Percentiles rank a stretch among this genome's conserved stretches.
Conservation (phyloP, 805 yeast species). For the Blastobotrys peoriensis region DNA sequence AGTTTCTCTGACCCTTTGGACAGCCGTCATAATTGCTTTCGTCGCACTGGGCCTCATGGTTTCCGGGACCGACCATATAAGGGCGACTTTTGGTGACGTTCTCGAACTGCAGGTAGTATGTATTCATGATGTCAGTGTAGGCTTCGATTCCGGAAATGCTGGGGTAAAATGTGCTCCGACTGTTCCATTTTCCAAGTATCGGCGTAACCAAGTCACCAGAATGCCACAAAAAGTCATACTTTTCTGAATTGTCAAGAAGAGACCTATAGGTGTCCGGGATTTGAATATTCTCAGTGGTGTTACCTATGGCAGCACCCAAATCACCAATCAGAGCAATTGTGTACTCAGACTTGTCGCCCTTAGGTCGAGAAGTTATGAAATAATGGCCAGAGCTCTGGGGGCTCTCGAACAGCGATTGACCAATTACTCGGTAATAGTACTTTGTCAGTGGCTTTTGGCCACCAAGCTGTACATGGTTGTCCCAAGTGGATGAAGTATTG, state of each 20-base stretch:
- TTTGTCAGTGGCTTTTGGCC: too few species aligned
- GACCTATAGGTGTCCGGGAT: constrained; percentile 18
- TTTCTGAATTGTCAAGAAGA: constrained; percentile 11
- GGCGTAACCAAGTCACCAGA: constrained; percentile 29
- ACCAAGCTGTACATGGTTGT: too few species aligned
- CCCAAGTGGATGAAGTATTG: too few species aligned
- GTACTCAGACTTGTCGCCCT: constrained; percentile 9
- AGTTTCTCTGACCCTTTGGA: constrained; percentile 29
- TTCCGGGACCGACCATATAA: constrained; percentile 25
- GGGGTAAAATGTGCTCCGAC: constrained; percentile 12
- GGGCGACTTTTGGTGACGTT: constrained; percentile 18
- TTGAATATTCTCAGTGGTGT: constrained; percentile 14
- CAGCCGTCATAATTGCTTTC: too few species aligned
- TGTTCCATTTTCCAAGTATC: constrained; percentile 26
- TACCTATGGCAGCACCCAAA: too few species aligned
- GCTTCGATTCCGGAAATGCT: constrained; percentile 12
- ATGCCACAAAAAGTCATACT: constrained; percentile 23
- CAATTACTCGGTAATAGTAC: too few species aligned
- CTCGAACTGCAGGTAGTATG: constrained; percentile 19
- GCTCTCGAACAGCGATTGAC: too few species aligned
- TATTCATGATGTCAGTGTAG: constrained; percentile 21
- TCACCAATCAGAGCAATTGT: constrained; percentile 18
- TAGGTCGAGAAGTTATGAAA: constrained; percentile 16
- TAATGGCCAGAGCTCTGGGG: too few species aligned
- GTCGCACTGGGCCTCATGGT: constrained; percentile 24